Base-by-base conservation (phyloP, 2,329 filamentous ascomycete genomes). In the Berkeleyomyces rouxiae region DNA sequence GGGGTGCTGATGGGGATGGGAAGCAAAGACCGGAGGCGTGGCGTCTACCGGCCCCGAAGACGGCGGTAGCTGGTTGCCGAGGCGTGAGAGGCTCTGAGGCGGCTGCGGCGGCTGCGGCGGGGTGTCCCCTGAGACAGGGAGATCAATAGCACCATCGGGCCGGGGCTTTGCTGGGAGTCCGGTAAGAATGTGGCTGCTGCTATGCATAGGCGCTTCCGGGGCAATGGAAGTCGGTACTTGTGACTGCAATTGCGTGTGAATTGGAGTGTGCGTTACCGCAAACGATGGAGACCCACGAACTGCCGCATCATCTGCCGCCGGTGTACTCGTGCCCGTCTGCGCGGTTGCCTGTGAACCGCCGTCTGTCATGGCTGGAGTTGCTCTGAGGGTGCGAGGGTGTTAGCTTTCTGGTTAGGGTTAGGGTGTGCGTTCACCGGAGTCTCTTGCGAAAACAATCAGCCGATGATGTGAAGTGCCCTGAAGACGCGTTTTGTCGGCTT, bases 171-270 rank as follows among this genome's bases (percentile, higher is more conserved):
- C 23, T 23, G 23, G 23, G 23, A 23, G 23, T 23, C 23, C 23
- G 1, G 23, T 23, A 23, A 23, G 33, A 16, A 53, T 37, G 49
- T 37, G 49, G 49, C 16, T 33, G 23, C 10, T 33, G 37, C 37
- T 7, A 7, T 82, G 80, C 49, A 83, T 79, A 4, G 77, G 74
- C 63, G 77, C 81, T 43, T 76, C 72, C 1, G 76, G 72, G 10
- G 74, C 73, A 9, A 61, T 40, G 9, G 49, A 44, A 13, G 37
- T 10, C 39, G 47, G 46, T 36, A 53, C 37, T 36, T 53, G 49
- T 13, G 23, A 13, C 11, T 53, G 49, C 5, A 10, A 10, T 4
- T 11, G 31, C 3, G 23, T 13, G 3, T 36, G 10, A 33, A 11
- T 5, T 4, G 33, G 49, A 10, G 42, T 10, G 3, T 44, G 42